A percentile compares a stretch with the other conserved stretches of the same genome.
Conservation (phyloP, 139 green algal genomes). For the Mychonastes homosphaera region DNA sequence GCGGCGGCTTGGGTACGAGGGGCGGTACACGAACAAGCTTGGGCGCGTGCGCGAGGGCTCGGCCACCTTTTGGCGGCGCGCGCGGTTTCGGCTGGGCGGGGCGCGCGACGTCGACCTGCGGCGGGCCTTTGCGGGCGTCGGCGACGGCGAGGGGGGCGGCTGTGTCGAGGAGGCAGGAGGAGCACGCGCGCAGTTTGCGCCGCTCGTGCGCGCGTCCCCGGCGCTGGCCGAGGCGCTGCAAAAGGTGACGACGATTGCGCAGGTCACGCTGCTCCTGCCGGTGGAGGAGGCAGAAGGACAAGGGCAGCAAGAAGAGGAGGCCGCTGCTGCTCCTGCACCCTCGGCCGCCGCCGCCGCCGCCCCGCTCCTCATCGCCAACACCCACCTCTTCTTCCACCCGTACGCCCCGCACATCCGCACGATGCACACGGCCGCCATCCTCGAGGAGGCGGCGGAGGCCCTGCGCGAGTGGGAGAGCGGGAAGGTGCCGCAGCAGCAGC, state of each 20-base stretch:
- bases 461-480: slow-evolving; percentile 18
- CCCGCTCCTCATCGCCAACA: slow-evolving; percentile 61
- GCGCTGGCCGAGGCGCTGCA: slow-evolving; percentile 54
- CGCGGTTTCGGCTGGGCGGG: slow-evolving; percentile 27
- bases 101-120: slow-evolving; percentile 38
- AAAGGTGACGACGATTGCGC: slow-evolving; percentile 67
- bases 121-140: slow-evolving; percentile 12
- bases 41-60: slow-evolving; percentile 57
- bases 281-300: not conserved
- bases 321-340: not conserved
- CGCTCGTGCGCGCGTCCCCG: slow-evolving; percentile 50
- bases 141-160: not conserved
- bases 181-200: slow-evolving; percentile 39
- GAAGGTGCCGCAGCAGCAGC: slow-evolving; percentile 9
- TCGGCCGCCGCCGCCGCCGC: not conserved
- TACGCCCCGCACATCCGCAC: slow-evolving; percentile 74
- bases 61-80: slow-evolving; percentile 39
- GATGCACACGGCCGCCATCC: slow-evolving; percentile 64
- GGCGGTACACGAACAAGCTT: slow-evolving; percentile 71
- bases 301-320: slow-evolving; percentile 4
- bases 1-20: slow-evolving; percentile 11
- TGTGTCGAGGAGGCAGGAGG: not conserved
- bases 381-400: slow-evolving; percentile 89
- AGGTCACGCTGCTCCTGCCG: slow-evolving; percentile 48
- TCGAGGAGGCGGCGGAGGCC: slow-evolving; percentile 40